A percentile compares a stretch with the other conserved stretches of the same genome.
Evolutionary conservation across 257 asterid genomes (phyloP).

Genomic region (Echium plantagineum): DNA sequence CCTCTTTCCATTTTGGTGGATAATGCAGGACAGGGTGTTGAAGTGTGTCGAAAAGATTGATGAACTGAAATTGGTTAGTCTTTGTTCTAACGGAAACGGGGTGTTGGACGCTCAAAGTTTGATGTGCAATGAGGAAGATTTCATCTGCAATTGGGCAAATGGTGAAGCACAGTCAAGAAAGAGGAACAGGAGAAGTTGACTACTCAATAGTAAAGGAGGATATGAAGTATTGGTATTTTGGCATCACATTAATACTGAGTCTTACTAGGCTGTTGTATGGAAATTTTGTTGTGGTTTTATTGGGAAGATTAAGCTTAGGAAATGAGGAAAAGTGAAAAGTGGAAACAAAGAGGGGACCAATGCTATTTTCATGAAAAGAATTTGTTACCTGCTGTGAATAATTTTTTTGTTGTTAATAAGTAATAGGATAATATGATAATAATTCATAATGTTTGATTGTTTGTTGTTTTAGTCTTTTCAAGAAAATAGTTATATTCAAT

Average conservation of each 20-base stretch:
- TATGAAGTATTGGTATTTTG: conserved; percentile 15
- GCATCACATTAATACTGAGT: background rate
- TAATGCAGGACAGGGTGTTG: conserved; percentile 52
- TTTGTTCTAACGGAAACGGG: conserved; percentile 44
- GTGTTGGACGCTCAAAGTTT: conserved; percentile 50
- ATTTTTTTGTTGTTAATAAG: background rate
- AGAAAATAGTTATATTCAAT: too few species aligned
- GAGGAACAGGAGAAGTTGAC: conserved; percentile 49
- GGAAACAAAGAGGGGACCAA: background rate
- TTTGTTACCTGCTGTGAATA: background rate
- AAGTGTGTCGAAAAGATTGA: conserved; percentile 47
- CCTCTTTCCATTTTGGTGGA: background rate
- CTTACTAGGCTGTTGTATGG: conserved; percentile 19
- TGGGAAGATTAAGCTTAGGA: background rate
- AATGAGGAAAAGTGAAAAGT: background rate
- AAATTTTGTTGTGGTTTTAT: conserved; percentile 10
- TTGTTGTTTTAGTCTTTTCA: background rate
- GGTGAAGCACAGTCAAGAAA: too few species aligned
- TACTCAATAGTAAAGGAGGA: conserved; percentile 8
- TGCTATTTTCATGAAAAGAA: background rate
- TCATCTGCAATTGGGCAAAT: too few species aligned
- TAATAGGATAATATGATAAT: too few species aligned
- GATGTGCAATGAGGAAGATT: too few species aligned
- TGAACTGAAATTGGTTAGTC: conserved; percentile 37
- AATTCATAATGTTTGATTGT: background rate